Evolutionary conservation across 768 basidiomycete genomes (phyloP), one percentile per base, ranked within the genome.

Genomic region (Boletales sp.): DNA sequence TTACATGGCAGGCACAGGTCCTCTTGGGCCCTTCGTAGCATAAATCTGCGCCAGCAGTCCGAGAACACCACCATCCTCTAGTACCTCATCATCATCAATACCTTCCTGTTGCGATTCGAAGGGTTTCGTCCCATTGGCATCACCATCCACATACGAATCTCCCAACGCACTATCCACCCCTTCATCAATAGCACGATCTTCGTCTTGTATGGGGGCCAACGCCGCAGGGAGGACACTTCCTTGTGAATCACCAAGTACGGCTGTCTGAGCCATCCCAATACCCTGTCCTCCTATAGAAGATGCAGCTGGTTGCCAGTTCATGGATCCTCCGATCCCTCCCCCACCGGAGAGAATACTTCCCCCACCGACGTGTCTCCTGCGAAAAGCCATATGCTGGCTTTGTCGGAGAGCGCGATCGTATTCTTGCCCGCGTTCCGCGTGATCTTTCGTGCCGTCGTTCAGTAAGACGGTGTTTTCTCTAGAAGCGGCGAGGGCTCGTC

Each of bases 31-130:
- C 53, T 72, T 75, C 57, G 78, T 74, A 41, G 79, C 82, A 67
- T 94, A 92, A 44, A 96, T 94, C 73, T 94, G 86, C 38, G 90
- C 86, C 59, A 96, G 64, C 55, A 96, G 62, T 18, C 89, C 90
- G 54, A 95, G 70, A 55, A 96, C 85, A 15, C 94, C 93, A 0
- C 81, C 89, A 67, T 94, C 90, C 60, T 82, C 82, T 54, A 87
- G 60, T 17, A 69, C 74, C 21, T 86, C 85, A 5, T 84, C 87
- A 11, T 83, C 83, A 40, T 85, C 76, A 14, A 62, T 62, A 14
- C 78, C 79, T 13, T 74, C 75, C 44, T 77, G 78, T 41, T 76
- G 71, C 44, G 67, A 65, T 38, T 71, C 62, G 46, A 62, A 59
- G 18, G 70, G 41, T 49, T 69, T 68, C 43, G 72, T 63, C 44